Evolutionary conservation across 257 asterid genomes (phyloP), one percentile per base, ranked within the genome.

Genomic region (Solanum chiquidenum): DNA sequence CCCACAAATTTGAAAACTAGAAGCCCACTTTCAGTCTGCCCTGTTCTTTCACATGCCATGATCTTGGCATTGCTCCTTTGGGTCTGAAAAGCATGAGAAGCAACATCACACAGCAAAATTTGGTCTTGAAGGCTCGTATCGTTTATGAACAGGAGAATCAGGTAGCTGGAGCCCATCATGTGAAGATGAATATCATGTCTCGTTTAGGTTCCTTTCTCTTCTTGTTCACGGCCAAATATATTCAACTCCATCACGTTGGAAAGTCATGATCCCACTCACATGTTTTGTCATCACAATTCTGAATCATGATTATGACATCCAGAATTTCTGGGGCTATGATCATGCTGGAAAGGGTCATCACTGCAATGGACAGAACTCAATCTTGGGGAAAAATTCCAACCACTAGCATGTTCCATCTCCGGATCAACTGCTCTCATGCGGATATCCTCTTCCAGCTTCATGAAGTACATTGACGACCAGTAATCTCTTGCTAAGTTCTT

Each of bases 271-370:
- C 85, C 85, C 20, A 18, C 42, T 80, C 68, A 29, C 40, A 49
- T 80, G 42, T 44, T 62, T 66, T 58, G 20, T 90, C 90, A 91
- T 60, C 86, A 91, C 84, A 87, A 86, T 77, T 91, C 95, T 3
- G 89, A 42, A 83, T 90, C 92, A 52, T 73, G 95, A 86, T 80
- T 92, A 58, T 93, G 90, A 31, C 92, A 79, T 71, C 91, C 89
- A 76, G 89, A 86, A 84, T 88, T 88, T 79, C 91, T 86, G 7
- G 96, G 96, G 86, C 94, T 94, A 74, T 92, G 94, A 68, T 94
- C 95, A 66, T 94, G 95, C 89, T 94, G 95, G 87, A 95, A 95
- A 82, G 98, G 98, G 90, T 95, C 95, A 79, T 95, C 98, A 0
- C 90, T 74, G 25, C 98, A 95, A 88, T 88, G 93, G 79, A 94